These are phyloP conservation scores for Mycena crocata DNA, from an alignment of 768 basidiomycete genomes.

Conservation along the genomic window DNA sequence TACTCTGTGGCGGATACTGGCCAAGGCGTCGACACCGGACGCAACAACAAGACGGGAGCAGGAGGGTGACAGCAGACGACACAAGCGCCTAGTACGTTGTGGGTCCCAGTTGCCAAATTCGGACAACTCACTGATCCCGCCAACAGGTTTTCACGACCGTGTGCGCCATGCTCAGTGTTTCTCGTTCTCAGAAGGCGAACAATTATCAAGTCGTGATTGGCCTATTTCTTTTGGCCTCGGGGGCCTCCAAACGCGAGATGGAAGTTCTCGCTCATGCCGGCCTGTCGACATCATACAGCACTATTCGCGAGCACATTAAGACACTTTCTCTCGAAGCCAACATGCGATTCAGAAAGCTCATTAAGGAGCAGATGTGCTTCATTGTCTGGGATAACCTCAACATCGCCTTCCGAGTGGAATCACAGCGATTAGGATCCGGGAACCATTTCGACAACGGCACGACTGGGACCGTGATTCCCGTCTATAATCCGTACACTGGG, in stretches of 20 bases:
- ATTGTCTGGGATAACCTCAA: conserved; percentile 47
- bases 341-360: conserved; percentile 34
- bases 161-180: conserved; percentile 5
- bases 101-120: conserved; percentile 7
- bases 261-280: conserved; percentile 4
- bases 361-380: conserved; percentile 26
- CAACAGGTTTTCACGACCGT: background rate
- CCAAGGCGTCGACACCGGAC: background rate
- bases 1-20: conserved; percentile 4
- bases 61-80: background rate
- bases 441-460: conserved; percentile 47
- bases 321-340: conserved; percentile 15
- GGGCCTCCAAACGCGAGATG: background rate
- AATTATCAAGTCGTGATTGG: conserved; percentile 4
- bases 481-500: conserved; percentile 27
- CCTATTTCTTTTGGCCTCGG: background rate
- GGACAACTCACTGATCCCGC: background rate
- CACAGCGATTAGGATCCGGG: conserved; percentile 38
- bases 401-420: conserved; percentile 40
- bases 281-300: background rate
- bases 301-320: conserved; percentile 8
- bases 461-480: conserved; percentile 39
- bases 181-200: background rate
- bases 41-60: background rate
- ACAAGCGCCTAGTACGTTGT: conserved; percentile 9